Conservation (phyloP, 768 basidiomycete species). For the Macrocybe gigantea region DNA sequence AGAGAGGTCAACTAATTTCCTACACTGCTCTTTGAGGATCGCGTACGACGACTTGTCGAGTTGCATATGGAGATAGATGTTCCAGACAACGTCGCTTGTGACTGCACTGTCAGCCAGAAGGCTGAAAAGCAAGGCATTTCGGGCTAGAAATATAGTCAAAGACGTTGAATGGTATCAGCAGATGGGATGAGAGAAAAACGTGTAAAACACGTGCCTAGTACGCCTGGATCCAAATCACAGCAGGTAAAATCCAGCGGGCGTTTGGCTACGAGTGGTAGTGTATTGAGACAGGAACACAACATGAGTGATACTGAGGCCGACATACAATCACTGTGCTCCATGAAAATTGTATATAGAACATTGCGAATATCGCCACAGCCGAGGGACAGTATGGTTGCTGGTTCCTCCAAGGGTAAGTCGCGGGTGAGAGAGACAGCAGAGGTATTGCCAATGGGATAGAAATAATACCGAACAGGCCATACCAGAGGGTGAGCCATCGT, state of each 20-base stretch:
- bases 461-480: conserved; percentile 34
- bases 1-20: too few species aligned
- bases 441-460: conserved; percentile 49
- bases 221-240: conserved; percentile 30
- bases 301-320: neutral
- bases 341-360: conserved; percentile 34
- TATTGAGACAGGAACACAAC: neutral
- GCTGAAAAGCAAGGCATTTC: conserved; percentile 30
- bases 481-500: conserved; percentile 30
- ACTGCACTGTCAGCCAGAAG: conserved; percentile 20
- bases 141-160: conserved; percentile 16
- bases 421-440: conserved; percentile 36
- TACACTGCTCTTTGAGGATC: too few species aligned
- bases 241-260: conserved; percentile 31
- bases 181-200: neutral
- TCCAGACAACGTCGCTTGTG: conserved; percentile 18
- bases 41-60: conserved; percentile 8
- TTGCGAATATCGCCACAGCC: conserved; percentile 47
- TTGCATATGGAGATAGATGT: conserved; percentile 30
- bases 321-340: conserved; percentile 15
- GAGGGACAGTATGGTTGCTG: conserved; percentile 34
- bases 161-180: neutral
- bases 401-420: conserved; percentile 32
- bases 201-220: conserved; percentile 20
- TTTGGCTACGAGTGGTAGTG: neutral